Evolutionary conservation across 208 protist species (phyloP).

Genomic region (Angomonas ambiguus): DNA sequence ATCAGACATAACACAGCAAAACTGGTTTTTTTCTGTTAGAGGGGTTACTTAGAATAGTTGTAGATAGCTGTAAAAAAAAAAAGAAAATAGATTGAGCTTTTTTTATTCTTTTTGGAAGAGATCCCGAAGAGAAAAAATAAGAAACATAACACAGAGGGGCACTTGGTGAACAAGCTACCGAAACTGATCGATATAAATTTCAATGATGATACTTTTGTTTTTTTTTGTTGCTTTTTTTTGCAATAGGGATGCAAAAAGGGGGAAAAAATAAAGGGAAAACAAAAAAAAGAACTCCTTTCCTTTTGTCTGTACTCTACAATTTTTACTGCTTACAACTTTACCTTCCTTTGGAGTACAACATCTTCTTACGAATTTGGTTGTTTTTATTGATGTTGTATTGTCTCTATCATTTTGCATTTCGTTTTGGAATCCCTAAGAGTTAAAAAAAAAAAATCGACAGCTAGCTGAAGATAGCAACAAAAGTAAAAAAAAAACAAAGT

Average conservation of each 20-base stretch:
- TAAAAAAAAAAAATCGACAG: slow-evolving; percentile 7
- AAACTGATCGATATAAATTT: not conserved
- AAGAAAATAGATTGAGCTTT: not conserved
- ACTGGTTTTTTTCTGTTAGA: not conserved
- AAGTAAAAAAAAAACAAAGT: slow-evolving; percentile 13
- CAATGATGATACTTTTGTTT: slow-evolving; percentile 4
- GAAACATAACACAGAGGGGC: too few species aligned
- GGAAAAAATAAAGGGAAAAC: not conserved
- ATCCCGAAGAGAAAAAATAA: slow-evolving; percentile 9
- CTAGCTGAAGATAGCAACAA: slow-evolving; percentile 9
- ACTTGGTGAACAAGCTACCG: not conserved
- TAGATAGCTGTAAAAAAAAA: not conserved
- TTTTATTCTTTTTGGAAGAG: slow-evolving; percentile 4
- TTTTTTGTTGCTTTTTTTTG: slow-evolving; percentile 11
- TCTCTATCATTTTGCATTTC: not conserved
- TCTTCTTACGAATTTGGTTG: not conserved
- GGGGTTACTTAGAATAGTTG: not conserved
- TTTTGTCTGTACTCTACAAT: not conserved
- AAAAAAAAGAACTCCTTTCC: slow-evolving; percentile 3
- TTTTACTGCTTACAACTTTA: too few species aligned
- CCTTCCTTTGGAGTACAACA: too few species aligned
- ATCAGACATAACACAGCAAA: not conserved
- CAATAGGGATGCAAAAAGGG: not conserved
- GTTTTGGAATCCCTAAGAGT: not conserved
- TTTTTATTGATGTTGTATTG: not conserved